Evolutionary conservation across 495 filamentous ascomycete species (phyloP).

Genomic region (Cetradonia linearis): DNA sequence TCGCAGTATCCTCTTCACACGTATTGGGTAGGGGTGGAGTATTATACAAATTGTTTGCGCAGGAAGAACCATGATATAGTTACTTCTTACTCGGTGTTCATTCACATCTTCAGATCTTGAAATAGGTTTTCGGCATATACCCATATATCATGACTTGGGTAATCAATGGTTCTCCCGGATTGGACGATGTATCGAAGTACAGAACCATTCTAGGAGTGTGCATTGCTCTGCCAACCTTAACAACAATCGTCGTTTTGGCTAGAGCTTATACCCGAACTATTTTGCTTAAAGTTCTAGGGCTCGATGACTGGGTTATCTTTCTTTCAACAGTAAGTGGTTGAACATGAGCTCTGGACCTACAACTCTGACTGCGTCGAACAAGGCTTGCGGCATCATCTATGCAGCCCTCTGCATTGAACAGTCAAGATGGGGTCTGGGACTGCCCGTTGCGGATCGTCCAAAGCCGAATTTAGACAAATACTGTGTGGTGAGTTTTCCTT

Average conservation of each 20-base stretch:
- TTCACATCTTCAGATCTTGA: background rate
- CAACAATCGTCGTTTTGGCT: constrained; percentile 31
- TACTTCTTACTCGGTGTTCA: background rate
- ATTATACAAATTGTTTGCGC: background rate
- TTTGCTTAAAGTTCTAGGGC: constrained; percentile 32
- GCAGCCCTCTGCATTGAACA: constrained; percentile 42
- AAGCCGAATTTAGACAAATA: constrained; percentile 33
- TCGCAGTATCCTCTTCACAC: background rate
- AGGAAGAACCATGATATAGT: background rate
- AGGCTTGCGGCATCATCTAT: constrained; percentile 41
- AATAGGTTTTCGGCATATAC: no score
- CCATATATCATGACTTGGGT: constrained; percentile 35
- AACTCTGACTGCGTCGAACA: background rate
- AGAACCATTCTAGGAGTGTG: constrained; percentile 37
- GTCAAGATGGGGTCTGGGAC: constrained; percentile 42
- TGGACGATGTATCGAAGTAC: constrained; percentile 35
- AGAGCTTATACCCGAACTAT: constrained; percentile 31
- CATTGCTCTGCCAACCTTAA: constrained; percentile 34
- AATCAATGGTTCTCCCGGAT: constrained; percentile 34
- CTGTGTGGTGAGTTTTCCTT: constrained; percentile 27
- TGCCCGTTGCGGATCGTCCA: constrained; percentile 36
- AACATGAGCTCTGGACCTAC: background rate
- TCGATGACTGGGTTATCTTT: constrained; percentile 41
- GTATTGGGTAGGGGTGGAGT: background rate
- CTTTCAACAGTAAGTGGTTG: constrained; percentile 31